A percentile compares a stretch with the other conserved stretches of the same genome.
Conservation (phyloP, 2,329 filamentous ascomycete genomes). For the Graphilbum ipis-grandicollis region DNA sequence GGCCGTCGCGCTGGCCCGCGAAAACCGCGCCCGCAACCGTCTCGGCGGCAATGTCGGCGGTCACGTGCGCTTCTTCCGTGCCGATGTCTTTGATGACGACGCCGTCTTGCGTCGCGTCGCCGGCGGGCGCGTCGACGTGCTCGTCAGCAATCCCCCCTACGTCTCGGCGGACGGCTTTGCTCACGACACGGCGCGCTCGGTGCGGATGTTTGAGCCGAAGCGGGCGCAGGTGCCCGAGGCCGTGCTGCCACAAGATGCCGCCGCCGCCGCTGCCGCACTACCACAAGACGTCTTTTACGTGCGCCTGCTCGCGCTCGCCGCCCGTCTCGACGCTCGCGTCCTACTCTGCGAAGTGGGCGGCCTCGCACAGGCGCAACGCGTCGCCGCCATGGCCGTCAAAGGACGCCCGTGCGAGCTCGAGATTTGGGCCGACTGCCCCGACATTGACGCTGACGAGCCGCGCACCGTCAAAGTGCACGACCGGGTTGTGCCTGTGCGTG, state of each 20-base stretch:
- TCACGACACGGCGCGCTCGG: slow-evolving; percentile 50
- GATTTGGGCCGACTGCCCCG: slow-evolving; percentile 56
- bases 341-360: slow-evolving; percentile 59
- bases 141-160: slow-evolving; percentile 86
- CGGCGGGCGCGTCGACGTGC: slow-evolving; percentile 33
- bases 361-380: slow-evolving; percentile 45
- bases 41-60: slow-evolving; percentile 2
- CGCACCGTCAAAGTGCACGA: slow-evolving; percentile 10
- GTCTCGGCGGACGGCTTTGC: slow-evolving; percentile 51
- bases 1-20: slow-evolving; percentile 47
- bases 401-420: slow-evolving; percentile 25
- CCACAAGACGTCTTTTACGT: slow-evolving; percentile 48
- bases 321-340: slow-evolving; percentile 29
- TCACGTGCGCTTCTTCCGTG: slow-evolving; percentile 7
- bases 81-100: slow-evolving; percentile 27
- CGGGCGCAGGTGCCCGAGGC: slow-evolving; percentile 57
- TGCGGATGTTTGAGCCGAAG: slow-evolving; percentile 65
- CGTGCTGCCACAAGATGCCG: background rate
- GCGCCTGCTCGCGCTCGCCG: slow-evolving; percentile 39
- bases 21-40: slow-evolving; percentile 43
- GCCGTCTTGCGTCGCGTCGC: slow-evolving; percentile 12
- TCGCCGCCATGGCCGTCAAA: slow-evolving; percentile 30
- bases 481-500: slow-evolving; percentile 20
- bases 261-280: slow-evolving; percentile 4
- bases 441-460: slow-evolving; percentile 16